phyloP scores from a whole-genome alignment of 2,329 filamentous ascomycete species.

The Colletotrichum plurivorum region DNA sequence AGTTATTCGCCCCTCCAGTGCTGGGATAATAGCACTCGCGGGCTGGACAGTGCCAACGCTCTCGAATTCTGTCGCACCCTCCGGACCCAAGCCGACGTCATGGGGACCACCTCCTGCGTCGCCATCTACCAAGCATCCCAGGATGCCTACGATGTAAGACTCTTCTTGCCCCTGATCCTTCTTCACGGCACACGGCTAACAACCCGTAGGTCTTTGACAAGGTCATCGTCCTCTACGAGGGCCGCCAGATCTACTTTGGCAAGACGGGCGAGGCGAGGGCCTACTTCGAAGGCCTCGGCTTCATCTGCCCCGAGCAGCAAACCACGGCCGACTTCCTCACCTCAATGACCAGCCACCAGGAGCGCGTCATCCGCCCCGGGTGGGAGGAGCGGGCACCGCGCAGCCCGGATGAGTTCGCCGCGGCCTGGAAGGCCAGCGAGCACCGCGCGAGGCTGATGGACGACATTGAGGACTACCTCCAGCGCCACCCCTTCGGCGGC shows the following conservation, averaged over 20 bases:
- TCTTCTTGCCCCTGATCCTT: background rate
- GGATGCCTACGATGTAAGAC: slow-evolving; percentile 63
- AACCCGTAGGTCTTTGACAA: slow-evolving; percentile 70
- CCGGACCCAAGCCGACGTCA: slow-evolving; percentile 46
- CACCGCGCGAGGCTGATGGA: slow-evolving; percentile 47
- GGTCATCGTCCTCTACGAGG: slow-evolving; percentile 75
- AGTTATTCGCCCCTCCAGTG: slow-evolving; percentile 47
- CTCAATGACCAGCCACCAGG: slow-evolving; percentile 58
- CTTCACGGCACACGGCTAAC: background rate
- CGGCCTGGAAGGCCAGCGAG: slow-evolving; percentile 45
- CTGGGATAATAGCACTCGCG: slow-evolving; percentile 65
- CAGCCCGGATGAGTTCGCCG: slow-evolving; percentile 50
- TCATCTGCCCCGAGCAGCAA: slow-evolving; percentile 66
- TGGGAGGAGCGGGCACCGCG: slow-evolving; percentile 47
- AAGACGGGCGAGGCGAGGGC: slow-evolving; percentile 69
- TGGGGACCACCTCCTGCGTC: slow-evolving; percentile 45
- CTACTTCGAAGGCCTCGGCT: slow-evolving; percentile 78
- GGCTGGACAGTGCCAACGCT: slow-evolving; percentile 50
- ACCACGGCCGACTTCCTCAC: slow-evolving; percentile 84
- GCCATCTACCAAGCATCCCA: slow-evolving; percentile 75
- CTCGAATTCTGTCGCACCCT: slow-evolving; percentile 44
- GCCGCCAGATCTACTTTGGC: slow-evolving; percentile 78
- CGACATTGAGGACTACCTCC: slow-evolving; percentile 48
- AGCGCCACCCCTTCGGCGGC: slow-evolving; percentile 27
- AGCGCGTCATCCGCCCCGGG: slow-evolving; percentile 45